A percentile compares a stretch with the other conserved stretches of the same genome.
These are phyloP conservation scores for Rubia tinctorum DNA, from an alignment of 305 asterid species.

Conservation along the genomic window DNA sequence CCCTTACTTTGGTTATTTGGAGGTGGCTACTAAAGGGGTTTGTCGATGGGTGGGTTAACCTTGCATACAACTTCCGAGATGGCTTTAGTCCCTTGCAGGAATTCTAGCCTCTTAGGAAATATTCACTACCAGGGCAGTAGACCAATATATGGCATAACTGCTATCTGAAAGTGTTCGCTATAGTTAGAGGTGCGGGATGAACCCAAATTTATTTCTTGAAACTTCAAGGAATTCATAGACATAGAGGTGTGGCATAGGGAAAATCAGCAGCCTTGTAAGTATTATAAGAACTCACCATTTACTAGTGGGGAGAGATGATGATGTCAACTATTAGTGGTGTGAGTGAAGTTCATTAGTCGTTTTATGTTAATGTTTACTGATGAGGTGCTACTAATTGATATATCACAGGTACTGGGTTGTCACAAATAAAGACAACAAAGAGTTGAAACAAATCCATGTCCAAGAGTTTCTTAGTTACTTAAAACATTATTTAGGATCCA, in stretches of 20 bases:
- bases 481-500: neutral
- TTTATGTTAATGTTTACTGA: too few relatives aligned
- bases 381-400: neutral
- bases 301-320: neutral
- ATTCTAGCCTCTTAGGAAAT: neutral
- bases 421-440: neutral
- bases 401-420: neutral
- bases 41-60: neutral
- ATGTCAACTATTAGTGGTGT: too few relatives aligned
- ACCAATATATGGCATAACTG: neutral
- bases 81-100: neutral
- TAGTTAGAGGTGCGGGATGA: neutral
- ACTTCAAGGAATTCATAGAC: slow-evolving; percentile 1
- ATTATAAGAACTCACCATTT: neutral
- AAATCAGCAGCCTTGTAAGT: neutral
- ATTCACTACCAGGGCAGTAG: neutral
- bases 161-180: neutral
- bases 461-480: neutral
- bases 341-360: too few relatives aligned
- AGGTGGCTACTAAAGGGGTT: neutral
- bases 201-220: neutral
- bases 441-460: neutral
- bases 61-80: neutral
- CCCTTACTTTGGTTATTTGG: neutral
- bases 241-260: slow-evolving; percentile 2